Conservation (phyloP, 75 land plant genomes). For the Larix kaempferi region DNA sequence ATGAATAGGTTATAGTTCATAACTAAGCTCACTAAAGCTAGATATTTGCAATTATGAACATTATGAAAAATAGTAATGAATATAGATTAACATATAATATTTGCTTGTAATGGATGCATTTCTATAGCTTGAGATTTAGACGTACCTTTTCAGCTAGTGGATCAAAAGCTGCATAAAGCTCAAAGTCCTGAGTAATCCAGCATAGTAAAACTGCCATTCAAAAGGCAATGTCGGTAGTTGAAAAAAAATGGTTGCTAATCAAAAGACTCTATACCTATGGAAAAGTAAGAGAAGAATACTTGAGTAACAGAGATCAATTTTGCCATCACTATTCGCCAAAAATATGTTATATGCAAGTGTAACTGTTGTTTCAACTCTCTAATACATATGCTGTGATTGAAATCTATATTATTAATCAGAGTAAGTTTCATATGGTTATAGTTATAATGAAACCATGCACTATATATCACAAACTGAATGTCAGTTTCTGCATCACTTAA, state of each 20-base stretch:
- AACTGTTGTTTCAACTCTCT: background rate
- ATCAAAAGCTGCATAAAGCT: constrained; percentile 98
- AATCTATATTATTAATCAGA: background rate
- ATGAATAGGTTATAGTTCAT: background rate
- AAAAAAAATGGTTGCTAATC: background rate
- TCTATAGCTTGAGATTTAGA: background rate
- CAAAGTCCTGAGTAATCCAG: constrained; percentile 98
- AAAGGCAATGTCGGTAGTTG: background rate
- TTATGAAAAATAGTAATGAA: background rate
- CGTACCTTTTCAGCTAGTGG: constrained; percentile 97
- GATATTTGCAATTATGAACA: background rate
- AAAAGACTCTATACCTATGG: background rate
- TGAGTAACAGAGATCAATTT: background rate
- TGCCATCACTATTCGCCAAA: background rate
- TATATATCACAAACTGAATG: background rate
- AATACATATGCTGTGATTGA: background rate
- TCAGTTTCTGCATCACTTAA: background rate
- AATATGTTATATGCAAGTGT: background rate
- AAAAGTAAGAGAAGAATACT: background rate
- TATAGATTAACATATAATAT: background rate
- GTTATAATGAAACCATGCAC: background rate
- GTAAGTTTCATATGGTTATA: background rate
- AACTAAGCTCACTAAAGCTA: background rate
- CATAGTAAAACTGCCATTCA: constrained; percentile 73
- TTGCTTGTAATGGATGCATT: background rate